Evolutionary conservation across 768 basidiomycete genomes (phyloP), one percentile per base, ranked within the genome.

Genomic region (Agaricus subrufescens): DNA sequence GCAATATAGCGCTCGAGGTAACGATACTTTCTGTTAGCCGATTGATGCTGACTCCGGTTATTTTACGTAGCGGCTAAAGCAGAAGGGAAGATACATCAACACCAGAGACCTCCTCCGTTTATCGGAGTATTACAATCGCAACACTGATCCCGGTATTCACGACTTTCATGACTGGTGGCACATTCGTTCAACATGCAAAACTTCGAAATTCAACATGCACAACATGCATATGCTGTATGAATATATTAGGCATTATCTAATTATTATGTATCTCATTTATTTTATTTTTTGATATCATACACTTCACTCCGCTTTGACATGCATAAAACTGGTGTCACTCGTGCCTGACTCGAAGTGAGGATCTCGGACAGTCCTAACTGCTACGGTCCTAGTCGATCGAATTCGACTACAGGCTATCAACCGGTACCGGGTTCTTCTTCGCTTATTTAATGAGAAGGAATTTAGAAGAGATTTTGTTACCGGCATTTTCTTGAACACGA

Each of bases 1-100:
- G 19, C 77, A 80, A 57, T 91, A 92, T 68, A 76, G 67, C 54
- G 89, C 83, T 5, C 77, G 85, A 58, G 85, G 80, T 81, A 63
- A 66, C 76, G 29, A 37, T 30, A 30, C 46, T 27, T 60, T 38
- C 26, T 8, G 46, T 29, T 37, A 45, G 23, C 39, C 52, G 46
- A 15, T n/a, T 27, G 59, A 60, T 51, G 51, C 58, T 46, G 27
- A 27, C 54, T 47, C 46, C 52, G 47, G 40, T 44, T 61, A 31
- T 45, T 48, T 46, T 49, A 50, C 8, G 53, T 58, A 80, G 78
- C 86, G 15, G 89, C 85, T 47, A 80, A 73, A 59, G 75, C 79
- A 44, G 65, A 73, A 0, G 82, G 80, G 31, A 76, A 82, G 61
- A 57, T 75, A 26, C 75, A 78, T n/a, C 57, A 68, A 52, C 68